Evolutionary conservation across 176 grass and related monocot genomes (phyloP), one percentile per base, ranked within the genome.

Genomic region (Thalia dealbata): DNA sequence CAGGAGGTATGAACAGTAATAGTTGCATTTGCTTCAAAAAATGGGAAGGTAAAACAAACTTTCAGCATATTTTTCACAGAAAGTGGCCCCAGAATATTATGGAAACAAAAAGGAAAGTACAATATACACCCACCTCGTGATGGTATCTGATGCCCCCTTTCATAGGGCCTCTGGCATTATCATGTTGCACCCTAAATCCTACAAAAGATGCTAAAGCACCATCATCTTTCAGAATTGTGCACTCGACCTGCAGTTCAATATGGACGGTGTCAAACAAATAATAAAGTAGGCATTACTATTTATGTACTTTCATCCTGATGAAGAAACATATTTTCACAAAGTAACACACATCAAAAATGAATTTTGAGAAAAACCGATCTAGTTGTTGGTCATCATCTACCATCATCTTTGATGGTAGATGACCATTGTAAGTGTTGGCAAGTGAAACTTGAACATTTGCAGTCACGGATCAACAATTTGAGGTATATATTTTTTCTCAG

Each of bases 81-180:
- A 38, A 38, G 32, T 38, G 32, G 32, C 1, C 5, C 3, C 1
- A 58, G 1, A 7, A 38, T 66, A 32, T 66, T 35, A 42, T 73
- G 60, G 27, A 73, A 73, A 13, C 29, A 26, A n/a, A 46, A 21
- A 44, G 7, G 23, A 76, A 43, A 27, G 10, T 74, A 29, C 48
- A 3, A 45, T 52, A 61, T 44, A 25, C 25, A 12, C 54, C 75
- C 61, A 97, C 95, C 84, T 97, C 95, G 32, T 71, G 87, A 28
- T 97, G 95, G 64, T 97, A 97, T 69, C 95, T 84, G 76, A 97
- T 97, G 11, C 95, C 95, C 67, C 95, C 95, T 82, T 97, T 97
- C 95, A 97, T 97, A 19, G 95, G 95, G 6, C 95, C 95, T 48
- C 95, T 85, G 67, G 95, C 76, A 81, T 97, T 97, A 69, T 97